These are phyloP conservation scores for Aphanomyces stellatus DNA, from an alignment of 352 stramenopile species.

Conservation along the genomic window DNA sequence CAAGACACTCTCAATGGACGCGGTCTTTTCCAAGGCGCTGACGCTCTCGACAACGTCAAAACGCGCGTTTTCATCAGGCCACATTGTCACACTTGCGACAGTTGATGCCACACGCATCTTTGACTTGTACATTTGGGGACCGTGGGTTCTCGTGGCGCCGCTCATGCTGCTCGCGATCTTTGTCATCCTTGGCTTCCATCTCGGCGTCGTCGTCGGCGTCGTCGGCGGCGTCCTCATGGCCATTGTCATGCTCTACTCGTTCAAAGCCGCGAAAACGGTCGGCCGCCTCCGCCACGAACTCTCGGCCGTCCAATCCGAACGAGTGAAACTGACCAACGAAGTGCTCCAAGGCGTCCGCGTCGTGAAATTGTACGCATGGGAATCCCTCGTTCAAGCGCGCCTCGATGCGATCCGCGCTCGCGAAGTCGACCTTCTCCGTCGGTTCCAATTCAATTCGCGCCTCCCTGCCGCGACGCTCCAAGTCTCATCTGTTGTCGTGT, in stretches of 20 bases:
- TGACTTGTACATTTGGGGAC: constrained; percentile 34
- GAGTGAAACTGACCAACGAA: constrained; percentile 93
- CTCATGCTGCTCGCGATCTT: constrained; percentile 32
- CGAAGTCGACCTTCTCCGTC: constrained; percentile 37
- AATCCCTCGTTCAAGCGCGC: constrained; percentile 39
- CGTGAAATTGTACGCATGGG: constrained; percentile 88
- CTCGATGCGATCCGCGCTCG: constrained; percentile 35
- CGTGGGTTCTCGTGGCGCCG: constrained; percentile 38
- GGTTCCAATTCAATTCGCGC: not conserved
- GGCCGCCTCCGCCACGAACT: constrained; percentile 29
- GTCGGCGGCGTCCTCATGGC: not conserved
- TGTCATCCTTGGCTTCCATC: constrained; percentile 35
- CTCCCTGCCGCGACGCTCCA: not conserved
- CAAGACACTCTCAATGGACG: constrained; percentile 44
- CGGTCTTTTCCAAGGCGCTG: constrained; percentile 46
- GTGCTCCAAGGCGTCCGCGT: constrained; percentile 84
- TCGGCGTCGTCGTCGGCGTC: constrained; percentile 12
- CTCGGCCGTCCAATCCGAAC: constrained; percentile 35
- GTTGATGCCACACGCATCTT: constrained; percentile 42
- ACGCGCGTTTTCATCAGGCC: constrained; percentile 36
- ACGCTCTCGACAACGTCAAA: constrained; percentile 31
- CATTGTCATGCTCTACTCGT: constrained; percentile 5
- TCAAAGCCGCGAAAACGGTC: constrained; percentile 30
- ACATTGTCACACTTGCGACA: constrained; percentile 42
- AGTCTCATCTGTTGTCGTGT: constrained; percentile 26